Base-by-base conservation (phyloP, 495 filamentous ascomycete genomes). In the Podospora tetraspora region DNA sequence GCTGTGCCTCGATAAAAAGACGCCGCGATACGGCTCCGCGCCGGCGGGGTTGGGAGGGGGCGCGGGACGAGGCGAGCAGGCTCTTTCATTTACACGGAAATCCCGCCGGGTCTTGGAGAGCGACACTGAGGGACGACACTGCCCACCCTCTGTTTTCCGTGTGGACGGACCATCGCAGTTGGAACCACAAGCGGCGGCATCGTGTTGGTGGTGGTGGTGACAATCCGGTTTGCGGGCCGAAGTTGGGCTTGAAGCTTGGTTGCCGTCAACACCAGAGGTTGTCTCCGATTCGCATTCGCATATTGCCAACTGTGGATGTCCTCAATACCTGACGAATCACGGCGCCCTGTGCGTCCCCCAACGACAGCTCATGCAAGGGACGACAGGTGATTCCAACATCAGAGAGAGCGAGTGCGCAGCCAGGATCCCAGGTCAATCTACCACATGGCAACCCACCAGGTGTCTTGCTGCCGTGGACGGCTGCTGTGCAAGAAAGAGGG, bases 361-460 rank as follows among this genome's bases (percentile, higher is more conserved):
- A 10, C 24, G 13, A 29, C 21, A 57, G 63, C 66, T 71, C 68
- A 71, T 71, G 69, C 69, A 71, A 71, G 69, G 69, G 59, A 71
- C 69, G 37, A 25, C n/a, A 62, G 56, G 43, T 59, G 59, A 61
- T 61, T 56, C 63, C 61, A 25, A 43, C 66, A 5, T 57, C 34
- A 12, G 61, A 30, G 60, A 27, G 30, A 60, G 24, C 62, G 22
- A 69, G 19, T 52, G 16, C 13, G 29, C 37, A 1, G 43, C 19
- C 43, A 52, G 43, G 43, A 27, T 37, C 21, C 23, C 21, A 61
- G 57, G 21, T 62, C 58, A 61, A 57, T 62, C 12, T 61, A 66
- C 63, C 68, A 66, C 68, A 66, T 69, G 68, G 63, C 68, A 34
- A 27, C 37, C 29, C 63, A 25, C 66, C 52, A 66, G 32, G 66